Evolutionary conservation across 208 protist genomes (phyloP).

Genomic region (Crithidia acanthocephali): DNA sequence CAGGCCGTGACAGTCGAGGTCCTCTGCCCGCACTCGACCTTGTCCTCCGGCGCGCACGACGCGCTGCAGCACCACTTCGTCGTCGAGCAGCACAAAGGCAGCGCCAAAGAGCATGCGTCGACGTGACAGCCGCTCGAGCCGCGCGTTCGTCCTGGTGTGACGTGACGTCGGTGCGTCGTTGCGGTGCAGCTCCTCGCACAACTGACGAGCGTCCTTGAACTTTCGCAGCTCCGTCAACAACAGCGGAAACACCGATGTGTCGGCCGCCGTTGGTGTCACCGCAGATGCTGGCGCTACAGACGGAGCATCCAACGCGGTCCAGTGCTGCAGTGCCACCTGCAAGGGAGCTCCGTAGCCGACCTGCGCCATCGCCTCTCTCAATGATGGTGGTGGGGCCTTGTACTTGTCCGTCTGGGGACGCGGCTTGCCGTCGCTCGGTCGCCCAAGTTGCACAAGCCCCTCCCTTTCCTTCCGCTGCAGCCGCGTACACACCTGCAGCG

Average conservation of each 20-base stretch:
- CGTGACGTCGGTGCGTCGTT: neutral
- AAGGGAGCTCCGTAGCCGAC: slow-evolving; percentile 27
- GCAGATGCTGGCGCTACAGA: too few species aligned
- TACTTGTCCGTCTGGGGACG: slow-evolving; percentile 12
- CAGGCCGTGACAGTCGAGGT: slow-evolving; percentile 74
- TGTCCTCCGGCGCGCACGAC: slow-evolving; percentile 45
- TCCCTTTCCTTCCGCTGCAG: slow-evolving; percentile 24
- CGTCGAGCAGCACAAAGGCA: slow-evolving; percentile 59
- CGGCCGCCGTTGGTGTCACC: neutral
- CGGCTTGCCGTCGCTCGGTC: neutral
- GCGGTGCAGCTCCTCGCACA: slow-evolving; percentile 24
- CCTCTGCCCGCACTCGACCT: slow-evolving; percentile 36
- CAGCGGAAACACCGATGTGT: slow-evolving; percentile 8
- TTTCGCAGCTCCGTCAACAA: slow-evolving; percentile 20
- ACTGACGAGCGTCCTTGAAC: slow-evolving; percentile 20
- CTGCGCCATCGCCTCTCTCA: slow-evolving; percentile 37
- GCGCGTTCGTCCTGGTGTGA: neutral
- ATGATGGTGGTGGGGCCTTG: slow-evolving; percentile 7
- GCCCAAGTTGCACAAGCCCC: slow-evolving; percentile 3
- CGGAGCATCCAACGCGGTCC: slow-evolving; percentile 12
- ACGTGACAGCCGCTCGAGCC: slow-evolving; percentile 13
- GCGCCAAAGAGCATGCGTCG: slow-evolving; percentile 53
- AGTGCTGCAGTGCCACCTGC: slow-evolving; percentile 16
- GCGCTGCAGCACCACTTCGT: slow-evolving; percentile 40
- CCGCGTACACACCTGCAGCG: slow-evolving; percentile 29